Percentiles rank a stretch among this genome's conserved stretches.
Conservation (phyloP, 2,329 filamentous ascomycete species). For the Cercospora sesami region DNA sequence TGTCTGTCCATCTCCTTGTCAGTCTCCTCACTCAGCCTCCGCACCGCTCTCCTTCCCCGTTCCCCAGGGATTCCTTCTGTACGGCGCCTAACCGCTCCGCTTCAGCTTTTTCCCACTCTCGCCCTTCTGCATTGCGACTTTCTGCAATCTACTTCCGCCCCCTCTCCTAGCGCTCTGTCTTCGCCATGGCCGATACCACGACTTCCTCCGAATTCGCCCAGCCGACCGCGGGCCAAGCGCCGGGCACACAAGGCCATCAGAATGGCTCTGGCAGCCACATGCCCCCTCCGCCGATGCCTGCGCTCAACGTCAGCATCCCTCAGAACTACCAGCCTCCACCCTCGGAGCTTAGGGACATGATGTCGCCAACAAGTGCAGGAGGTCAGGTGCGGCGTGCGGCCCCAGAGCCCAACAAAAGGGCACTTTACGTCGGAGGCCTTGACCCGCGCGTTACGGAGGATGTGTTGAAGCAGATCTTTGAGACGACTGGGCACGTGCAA, state of each 20-base stretch:
- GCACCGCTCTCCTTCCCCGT: constrained; percentile 16
- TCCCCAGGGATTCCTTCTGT: neutral
- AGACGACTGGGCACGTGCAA: constrained; percentile 96
- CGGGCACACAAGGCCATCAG: constrained; percentile 66
- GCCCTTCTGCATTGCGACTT: constrained; percentile 14
- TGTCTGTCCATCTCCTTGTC: constrained; percentile 18
- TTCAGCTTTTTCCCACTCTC: constrained; percentile 18
- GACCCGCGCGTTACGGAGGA: constrained; percentile 68
- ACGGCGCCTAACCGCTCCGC: constrained; percentile 26
- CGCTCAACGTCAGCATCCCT: constrained; percentile 69
- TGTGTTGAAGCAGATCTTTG: constrained; percentile 70
- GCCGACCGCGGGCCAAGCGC: constrained; percentile 66
- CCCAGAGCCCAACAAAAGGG: constrained; percentile 97
- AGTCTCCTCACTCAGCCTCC: constrained; percentile 10
- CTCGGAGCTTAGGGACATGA: constrained; percentile 80
- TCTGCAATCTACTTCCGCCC: constrained; percentile 31
- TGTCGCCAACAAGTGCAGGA: constrained; percentile 81
- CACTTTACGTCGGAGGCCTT: constrained; percentile 90
- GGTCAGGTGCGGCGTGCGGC: constrained; percentile 85
- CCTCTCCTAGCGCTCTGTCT: constrained; percentile 40
- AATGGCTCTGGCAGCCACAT: constrained; percentile 76
- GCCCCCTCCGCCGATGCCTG: constrained; percentile 83
- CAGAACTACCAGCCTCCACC: constrained; percentile 96
- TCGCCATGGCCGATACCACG: constrained; percentile 74
- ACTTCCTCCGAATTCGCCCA: constrained; percentile 63